Percentiles rank a stretch among this genome's conserved stretches.
These are phyloP conservation scores for Microbotryum saponariae DNA, from an alignment of 1,284 basidiomycete species.

Conservation along the genomic window DNA sequence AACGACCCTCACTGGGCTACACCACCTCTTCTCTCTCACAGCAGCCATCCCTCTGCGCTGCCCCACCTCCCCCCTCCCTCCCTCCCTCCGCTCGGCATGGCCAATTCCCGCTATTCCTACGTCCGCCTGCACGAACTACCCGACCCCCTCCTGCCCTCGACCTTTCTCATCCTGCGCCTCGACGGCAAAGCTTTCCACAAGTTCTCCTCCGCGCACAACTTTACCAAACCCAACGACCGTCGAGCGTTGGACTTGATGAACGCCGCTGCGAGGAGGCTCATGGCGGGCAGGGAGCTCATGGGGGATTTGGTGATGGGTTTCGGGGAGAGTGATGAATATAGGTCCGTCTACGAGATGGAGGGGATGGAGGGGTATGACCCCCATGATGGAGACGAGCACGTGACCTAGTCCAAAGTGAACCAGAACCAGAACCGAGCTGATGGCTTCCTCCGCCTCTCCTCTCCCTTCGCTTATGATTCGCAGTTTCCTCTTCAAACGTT, in stretches of 20 bases:
- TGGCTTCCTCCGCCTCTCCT: background rate
- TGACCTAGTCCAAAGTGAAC: background rate
- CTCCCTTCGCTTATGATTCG: no score
- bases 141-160: conserved; percentile 73
- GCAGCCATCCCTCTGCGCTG: no score
- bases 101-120: conserved; percentile 83
- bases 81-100: conserved; percentile 58
- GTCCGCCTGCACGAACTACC: conserved; percentile 84
- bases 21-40: no score
- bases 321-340: conserved; percentile 95
- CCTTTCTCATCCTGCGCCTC: conserved; percentile 76
- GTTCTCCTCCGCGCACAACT: conserved; percentile 78
- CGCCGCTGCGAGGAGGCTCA: conserved; percentile 68
- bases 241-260: conserved; percentile 88
- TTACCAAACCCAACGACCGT: conserved; percentile 85
- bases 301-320: conserved; percentile 78
- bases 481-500: conserved; percentile 72
- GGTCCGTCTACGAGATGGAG: conserved; percentile 48
- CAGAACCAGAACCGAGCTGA: background rate
- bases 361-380: no score
- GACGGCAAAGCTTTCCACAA: conserved; percentile 94
- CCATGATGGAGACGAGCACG: background rate
- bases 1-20: no score
- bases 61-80: no score
- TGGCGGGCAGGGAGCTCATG: conserved; percentile 52